Evolutionary conservation across 2,329 filamentous ascomycete species (phyloP).

Genomic region (Hansfordia pulvinata): DNA sequence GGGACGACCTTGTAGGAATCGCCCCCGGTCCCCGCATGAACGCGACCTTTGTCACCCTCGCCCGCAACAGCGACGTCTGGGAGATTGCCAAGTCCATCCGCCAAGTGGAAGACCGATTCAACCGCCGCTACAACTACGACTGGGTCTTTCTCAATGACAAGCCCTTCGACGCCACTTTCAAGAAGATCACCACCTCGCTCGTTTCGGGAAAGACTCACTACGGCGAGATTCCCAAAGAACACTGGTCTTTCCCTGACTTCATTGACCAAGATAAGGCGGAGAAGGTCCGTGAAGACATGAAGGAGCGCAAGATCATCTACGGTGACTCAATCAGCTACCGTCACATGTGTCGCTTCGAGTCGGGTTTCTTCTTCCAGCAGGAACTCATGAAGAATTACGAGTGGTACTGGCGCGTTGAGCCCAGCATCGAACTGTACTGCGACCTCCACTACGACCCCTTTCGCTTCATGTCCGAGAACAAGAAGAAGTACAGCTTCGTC

Average conservation of each 20-base stretch:
- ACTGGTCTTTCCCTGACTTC: slow-evolving; percentile 94
- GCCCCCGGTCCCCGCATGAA: slow-evolving; percentile 70
- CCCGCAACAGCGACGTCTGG: slow-evolving; percentile 88
- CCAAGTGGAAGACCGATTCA: slow-evolving; percentile 96
- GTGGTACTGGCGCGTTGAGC: slow-evolving; percentile 99
- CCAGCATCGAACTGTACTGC: slow-evolving; percentile 90
- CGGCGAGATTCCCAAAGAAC: slow-evolving; percentile 76
- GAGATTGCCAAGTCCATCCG: slow-evolving; percentile 94
- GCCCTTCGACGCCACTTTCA: slow-evolving; percentile 87
- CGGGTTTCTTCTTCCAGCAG: slow-evolving; percentile 98
- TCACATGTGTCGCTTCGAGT: slow-evolving; percentile 99
- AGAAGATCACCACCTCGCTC: slow-evolving; percentile 74
- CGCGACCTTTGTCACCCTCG: slow-evolving; percentile 92
- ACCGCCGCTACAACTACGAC: slow-evolving; percentile 90
- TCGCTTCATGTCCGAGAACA: slow-evolving; percentile 88
- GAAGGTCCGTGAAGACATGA: slow-evolving; percentile 90
- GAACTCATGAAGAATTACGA: slow-evolving; percentile 90
- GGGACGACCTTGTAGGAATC: slow-evolving; percentile 35
- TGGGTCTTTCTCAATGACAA: slow-evolving; percentile 99
- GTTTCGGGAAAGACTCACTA: slow-evolving; percentile 91
- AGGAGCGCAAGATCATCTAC: slow-evolving; percentile 89
- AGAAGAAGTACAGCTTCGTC: slow-evolving; percentile 97
- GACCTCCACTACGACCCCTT: slow-evolving; percentile 94
- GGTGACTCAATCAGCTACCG: slow-evolving; percentile 94
- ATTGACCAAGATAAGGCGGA: slow-evolving; percentile 92